Evolutionary conservation across 2,329 filamentous ascomycete genomes (phyloP).

Genomic region (Talaromyces sp.): DNA sequence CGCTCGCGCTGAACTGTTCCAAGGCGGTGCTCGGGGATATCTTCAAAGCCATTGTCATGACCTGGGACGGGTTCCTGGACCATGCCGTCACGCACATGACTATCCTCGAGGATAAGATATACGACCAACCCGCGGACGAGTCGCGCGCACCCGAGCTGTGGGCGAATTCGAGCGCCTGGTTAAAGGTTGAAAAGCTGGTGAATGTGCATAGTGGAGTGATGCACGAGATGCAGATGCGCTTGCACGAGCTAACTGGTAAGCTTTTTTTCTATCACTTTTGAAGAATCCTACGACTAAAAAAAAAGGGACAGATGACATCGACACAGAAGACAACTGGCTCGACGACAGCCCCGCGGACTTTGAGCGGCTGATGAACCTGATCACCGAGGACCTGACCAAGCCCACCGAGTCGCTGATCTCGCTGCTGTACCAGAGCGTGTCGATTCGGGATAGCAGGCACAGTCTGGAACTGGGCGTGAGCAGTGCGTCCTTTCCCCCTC

Average conservation of each 20-base stretch:
- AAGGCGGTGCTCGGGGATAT: conserved; percentile 47
- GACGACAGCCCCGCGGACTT: conserved; percentile 36
- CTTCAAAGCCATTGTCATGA: conserved; percentile 42
- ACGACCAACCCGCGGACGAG: conserved; percentile 50
- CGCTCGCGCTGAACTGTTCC: conserved; percentile 44
- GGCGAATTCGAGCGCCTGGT: conserved; percentile 46
- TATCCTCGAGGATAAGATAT: conserved; percentile 48
- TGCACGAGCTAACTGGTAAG: conserved; percentile 37
- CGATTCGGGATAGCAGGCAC: conserved; percentile 47
- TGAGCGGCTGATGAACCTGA: conserved; percentile 42
- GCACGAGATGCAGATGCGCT: conserved; percentile 40
- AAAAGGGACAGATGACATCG: conserved; percentile 16
- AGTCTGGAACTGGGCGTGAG: conserved; percentile 44
- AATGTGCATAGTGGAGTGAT: conserved; percentile 46
- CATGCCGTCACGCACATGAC: conserved; percentile 45
- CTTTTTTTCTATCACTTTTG: conserved; percentile 1
- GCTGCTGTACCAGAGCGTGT: conserved; percentile 49
- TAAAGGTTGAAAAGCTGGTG: conserved; percentile 49
- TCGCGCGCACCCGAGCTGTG: conserved; percentile 48
- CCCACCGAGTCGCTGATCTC: conserved; percentile 47
- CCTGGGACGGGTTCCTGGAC: conserved; percentile 43
- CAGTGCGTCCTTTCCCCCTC: conserved; percentile 34
- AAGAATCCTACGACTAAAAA: too few relatives aligned
- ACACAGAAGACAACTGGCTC: conserved; percentile 35
- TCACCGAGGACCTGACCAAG: conserved; percentile 47